Conservation (phyloP, 2,329 filamentous ascomycete genomes). For the Aspergillus brunneoviolaceus region DNA sequence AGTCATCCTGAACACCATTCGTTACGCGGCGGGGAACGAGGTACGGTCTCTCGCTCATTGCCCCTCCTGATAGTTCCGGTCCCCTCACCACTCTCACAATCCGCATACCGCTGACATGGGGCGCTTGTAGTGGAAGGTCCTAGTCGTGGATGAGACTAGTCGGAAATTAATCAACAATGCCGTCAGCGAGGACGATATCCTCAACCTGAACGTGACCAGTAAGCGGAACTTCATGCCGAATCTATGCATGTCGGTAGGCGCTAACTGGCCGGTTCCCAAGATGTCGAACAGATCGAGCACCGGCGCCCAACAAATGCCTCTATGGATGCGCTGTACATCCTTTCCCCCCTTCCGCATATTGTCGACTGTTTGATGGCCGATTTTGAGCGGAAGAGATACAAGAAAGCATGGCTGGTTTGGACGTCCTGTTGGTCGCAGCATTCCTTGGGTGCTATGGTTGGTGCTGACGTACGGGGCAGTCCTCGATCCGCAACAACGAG, state of each 20-base stretch:
- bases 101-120: constrained; percentile 27
- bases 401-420: constrained; percentile 80
- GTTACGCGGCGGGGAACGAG: constrained; percentile 75
- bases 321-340: constrained; percentile 92
- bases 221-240: constrained; percentile 36
- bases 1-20: constrained; percentile 75
- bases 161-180: constrained; percentile 87
- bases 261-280: constrained; percentile 47
- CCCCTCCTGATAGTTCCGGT: constrained; percentile 23
- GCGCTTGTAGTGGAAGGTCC: constrained; percentile 80
- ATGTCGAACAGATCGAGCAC: constrained; percentile 92
- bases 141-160: constrained; percentile 82
- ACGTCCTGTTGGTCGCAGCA: constrained; percentile 58
- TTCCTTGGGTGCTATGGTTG: background rate
- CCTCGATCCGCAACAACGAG: constrained; percentile 67
- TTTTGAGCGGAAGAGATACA: constrained; percentile 80
- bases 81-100: background rate
- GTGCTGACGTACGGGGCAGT: constrained; percentile 46
- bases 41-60: constrained; percentile 50
- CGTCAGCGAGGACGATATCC: constrained; percentile 91
- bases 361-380: constrained; percentile 94
- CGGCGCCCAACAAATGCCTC: constrained; percentile 76
- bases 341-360: constrained; percentile 81
- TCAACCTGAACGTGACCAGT: constrained; percentile 97
- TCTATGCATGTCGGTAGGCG: constrained; percentile 11